Base-by-base conservation (phyloP, 2,329 filamentous ascomycete species). In the Hypoxylon sp. region DNA sequence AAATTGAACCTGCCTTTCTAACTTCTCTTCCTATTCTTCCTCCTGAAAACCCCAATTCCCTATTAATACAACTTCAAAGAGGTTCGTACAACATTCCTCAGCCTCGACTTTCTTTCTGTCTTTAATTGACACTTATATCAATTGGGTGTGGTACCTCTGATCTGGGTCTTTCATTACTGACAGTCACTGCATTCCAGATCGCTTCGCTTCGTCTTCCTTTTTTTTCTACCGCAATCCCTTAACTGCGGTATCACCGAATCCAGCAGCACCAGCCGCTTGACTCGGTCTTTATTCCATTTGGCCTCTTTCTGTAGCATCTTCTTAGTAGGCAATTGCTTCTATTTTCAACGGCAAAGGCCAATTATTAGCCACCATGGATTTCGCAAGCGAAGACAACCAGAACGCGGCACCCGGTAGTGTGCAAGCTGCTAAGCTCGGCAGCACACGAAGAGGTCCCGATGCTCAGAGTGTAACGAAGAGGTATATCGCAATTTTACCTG, bases 391-490 rank as follows among this genome's bases (percentile, higher is more conserved):
- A 73, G 86, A 92, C 74, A 87, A 82, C 59, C 91, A 93, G 79
- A 93, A 91, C 80, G 84, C 90, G 60, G 87, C 87, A 23, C 89
- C 89, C 30, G 88, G 89, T 73, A 86, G 84, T 73, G 82, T 86
- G 63, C 85, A 89, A 75, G 85, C 87, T 63, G 83, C 86, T 65
- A 92, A 92, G 82, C 83, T 91, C 63, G 82, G 84, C 68, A 82
- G 83, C 50, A 79, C 84, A 56, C 85, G 87, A 71, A 89, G 85
- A 71, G 84, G 85, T 30, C 83, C 85, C 52, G 91, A 93, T 78
- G 86, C 88, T 38, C 90, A 91, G 77, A 93, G 90, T 79, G 91
- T 93, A 60, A 91, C 90, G 67, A 94, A 94, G 83, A 88, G 92
- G 92, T 94, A 82, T 57, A 81, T 67, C 30, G 25, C 25, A 23